Evolutionary conservation across 2,329 filamentous ascomycete genomes (phyloP), one percentile per base, ranked within the genome.

Genomic region (Microsporum ferrugineum): DNA sequence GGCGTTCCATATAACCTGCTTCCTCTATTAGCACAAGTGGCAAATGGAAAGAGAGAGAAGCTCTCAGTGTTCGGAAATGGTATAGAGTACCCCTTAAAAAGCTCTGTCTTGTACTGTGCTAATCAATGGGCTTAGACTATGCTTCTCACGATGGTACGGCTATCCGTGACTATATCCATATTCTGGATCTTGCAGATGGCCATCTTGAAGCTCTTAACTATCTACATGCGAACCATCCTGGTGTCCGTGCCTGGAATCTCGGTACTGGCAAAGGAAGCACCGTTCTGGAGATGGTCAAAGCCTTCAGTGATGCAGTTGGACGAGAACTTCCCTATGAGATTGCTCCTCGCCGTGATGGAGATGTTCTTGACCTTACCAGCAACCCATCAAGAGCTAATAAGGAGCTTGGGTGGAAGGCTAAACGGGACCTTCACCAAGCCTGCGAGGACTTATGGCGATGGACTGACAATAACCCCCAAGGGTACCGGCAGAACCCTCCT

Each of bases 121-220:
- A 51, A 63, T 61, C 29, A 33, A 58, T n/a, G 23, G 55, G 66
- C 59, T 63, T 59, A 95, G 91, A 99, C 80, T 99, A 99, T 79
- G 73, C 81, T 36, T 96, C 91, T 59, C 87, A 86, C 68, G 91
- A 96, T 73, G 91, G 91, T 66, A 96, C 91, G 59, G 89, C 90
- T 65, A 96, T 96, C 73, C 88, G 94, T 68, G 94, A 99, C 78
- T 99, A 99, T 81, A 96, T 99, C 75, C 91, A 96, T 80, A 89
- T 96, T 62, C 82, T 95, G 65, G 91, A 96, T 71, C 85, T 96
- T 29, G 89, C 91, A 53, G 83, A 83, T 65, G 91, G 91, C 64
- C 91, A 96, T 75, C 79, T 96, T 62, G 84, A 89, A 63, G 94
- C 95, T 27, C 86, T 99, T 68, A 91, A 94, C 78, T 89, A 95